Conservation (phyloP, 805 yeast genomes). For the Wickerhamiella nectarea region DNA sequence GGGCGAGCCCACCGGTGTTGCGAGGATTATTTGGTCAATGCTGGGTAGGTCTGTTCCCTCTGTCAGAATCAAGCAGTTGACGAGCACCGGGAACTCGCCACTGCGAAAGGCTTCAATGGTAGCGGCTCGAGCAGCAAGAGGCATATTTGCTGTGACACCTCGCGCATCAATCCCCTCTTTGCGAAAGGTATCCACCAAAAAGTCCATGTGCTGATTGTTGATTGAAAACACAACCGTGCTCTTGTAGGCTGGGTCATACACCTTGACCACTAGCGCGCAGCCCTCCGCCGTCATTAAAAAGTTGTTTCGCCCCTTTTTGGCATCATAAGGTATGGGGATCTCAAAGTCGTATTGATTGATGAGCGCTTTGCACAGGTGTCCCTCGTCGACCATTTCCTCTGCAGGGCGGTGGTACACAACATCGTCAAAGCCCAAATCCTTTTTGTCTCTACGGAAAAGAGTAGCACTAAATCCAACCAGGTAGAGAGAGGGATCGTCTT, state of each 20-base stretch:
- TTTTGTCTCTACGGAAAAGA: conserved; percentile 59
- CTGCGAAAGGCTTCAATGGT: conserved; percentile 44
- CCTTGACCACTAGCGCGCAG: conserved; percentile 37
- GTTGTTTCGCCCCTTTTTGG: conserved; percentile 36
- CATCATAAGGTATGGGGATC: conserved; percentile 29
- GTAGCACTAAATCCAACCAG: conserved; percentile 80
- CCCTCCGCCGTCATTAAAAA: conserved; percentile 10
- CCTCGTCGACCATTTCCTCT: conserved; percentile 49
- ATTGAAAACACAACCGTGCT: conserved; percentile 71
- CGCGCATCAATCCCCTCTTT: conserved; percentile 53
- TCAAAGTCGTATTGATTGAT: conserved; percentile 53
- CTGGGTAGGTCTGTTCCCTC: conserved; percentile 93
- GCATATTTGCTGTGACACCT: conserved; percentile 56
- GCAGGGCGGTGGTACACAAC: conserved; percentile 59
- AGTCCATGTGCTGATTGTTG: conserved; percentile 50
- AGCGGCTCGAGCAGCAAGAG: conserved; percentile 35
- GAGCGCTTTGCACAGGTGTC: conserved; percentile 56
- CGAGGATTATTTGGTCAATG: conserved; percentile 64
- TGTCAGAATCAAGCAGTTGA: conserved; percentile 82
- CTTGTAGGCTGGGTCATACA: conserved; percentile 31
- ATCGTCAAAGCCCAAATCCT: conserved; percentile 52
- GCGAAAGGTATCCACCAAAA: conserved; percentile 40
- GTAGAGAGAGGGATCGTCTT: conserved; percentile 32
- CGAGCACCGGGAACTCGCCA: conserved; percentile 54
- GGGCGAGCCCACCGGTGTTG: conserved; percentile 68